A percentile compares a stretch with the other conserved stretches of the same genome.
Evolutionary conservation across 257 asterid species (phyloP).

Genomic region (Buddleja alternifolia): DNA sequence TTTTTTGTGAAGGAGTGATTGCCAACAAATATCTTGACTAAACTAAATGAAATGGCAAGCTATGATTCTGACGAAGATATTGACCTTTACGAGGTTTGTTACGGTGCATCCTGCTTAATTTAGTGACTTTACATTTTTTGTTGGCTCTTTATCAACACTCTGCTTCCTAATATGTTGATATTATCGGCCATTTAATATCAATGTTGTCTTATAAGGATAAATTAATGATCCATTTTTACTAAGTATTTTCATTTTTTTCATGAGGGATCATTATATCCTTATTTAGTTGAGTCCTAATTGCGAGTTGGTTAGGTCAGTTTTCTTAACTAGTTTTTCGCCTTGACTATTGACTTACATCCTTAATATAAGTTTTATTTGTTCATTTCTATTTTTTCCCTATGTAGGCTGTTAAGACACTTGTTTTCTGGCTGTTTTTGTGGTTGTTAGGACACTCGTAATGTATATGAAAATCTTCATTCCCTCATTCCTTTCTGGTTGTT

Average conservation of each 20-base stretch:
- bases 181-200: conserved; percentile 4
- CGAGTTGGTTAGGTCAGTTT: conserved; percentile 5
- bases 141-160: not conserved
- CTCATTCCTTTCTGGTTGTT: not conserved
- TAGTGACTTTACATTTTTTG: conserved; percentile 10
- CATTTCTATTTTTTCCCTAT: not conserved
- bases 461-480: not conserved
- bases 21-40: conserved; percentile 44
- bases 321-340: not conserved
- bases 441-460: too few relatives aligned
- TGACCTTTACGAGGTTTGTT: conserved; percentile 53
- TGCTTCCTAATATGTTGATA: conserved; percentile 4
- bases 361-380: not conserved
- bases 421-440: too few relatives aligned
- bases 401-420: too few relatives aligned
- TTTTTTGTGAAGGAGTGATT: conserved; percentile 39
- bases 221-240: conserved; percentile 12
- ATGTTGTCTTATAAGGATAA: conserved; percentile 14
- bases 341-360: not conserved
- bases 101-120: conserved; percentile 11
- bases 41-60: conserved; percentile 53
- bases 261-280: conserved; percentile 8
- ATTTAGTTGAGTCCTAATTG: conserved; percentile 3
- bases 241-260: not conserved
- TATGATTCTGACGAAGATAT: conserved; percentile 52